Percentiles rank a stretch among this genome's conserved stretches.
phyloP scores from a whole-genome alignment of 805 yeast genomes.

The Cyberlindnera japonica region DNA sequence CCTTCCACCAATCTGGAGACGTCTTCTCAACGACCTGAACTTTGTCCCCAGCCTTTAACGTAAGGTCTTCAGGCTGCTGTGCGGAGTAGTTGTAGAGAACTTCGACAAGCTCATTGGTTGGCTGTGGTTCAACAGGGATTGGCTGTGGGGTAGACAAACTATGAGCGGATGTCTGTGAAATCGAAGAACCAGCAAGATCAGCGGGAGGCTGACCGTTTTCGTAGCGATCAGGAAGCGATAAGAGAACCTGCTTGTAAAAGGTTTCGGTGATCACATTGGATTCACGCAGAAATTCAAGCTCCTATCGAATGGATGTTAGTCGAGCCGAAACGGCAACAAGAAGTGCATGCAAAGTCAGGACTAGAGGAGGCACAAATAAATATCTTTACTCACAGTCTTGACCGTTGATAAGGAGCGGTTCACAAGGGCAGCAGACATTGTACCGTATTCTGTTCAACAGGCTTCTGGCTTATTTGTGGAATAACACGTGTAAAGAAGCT shows the following conservation, averaged over 20 bases:
- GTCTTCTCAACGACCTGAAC: conserved; percentile 67
- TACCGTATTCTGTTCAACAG: background rate
- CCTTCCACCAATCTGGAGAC: conserved; percentile 91
- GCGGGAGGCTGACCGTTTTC: conserved; percentile 47
- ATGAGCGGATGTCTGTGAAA: conserved; percentile 8
- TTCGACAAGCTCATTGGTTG: conserved; percentile 43
- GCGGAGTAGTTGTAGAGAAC: conserved; percentile 75
- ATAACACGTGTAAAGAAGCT: no score
- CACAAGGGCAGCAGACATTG: conserved; percentile 52
- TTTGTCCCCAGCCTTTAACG: conserved; percentile 61
- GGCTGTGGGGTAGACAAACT: conserved; percentile 38
- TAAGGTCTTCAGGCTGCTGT: conserved; percentile 72
- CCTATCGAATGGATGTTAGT: conserved; percentile 31
- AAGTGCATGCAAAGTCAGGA: no score
- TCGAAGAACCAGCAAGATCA: conserved; percentile 28
- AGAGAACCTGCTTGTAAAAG: conserved; percentile 47
- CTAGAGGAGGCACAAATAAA: background rate
- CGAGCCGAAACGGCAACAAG: no score
- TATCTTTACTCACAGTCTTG: conserved; percentile 38
- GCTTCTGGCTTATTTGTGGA: no score
- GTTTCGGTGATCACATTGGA: conserved; percentile 64
- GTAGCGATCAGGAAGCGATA: conserved; percentile 56
- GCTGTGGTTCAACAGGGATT: conserved; percentile 21
- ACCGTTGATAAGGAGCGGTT: conserved; percentile 77
- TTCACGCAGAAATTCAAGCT: conserved; percentile 74